Conservation (phyloP, 2,329 filamentous ascomycete genomes). For the Verticillium longisporum region DNA sequence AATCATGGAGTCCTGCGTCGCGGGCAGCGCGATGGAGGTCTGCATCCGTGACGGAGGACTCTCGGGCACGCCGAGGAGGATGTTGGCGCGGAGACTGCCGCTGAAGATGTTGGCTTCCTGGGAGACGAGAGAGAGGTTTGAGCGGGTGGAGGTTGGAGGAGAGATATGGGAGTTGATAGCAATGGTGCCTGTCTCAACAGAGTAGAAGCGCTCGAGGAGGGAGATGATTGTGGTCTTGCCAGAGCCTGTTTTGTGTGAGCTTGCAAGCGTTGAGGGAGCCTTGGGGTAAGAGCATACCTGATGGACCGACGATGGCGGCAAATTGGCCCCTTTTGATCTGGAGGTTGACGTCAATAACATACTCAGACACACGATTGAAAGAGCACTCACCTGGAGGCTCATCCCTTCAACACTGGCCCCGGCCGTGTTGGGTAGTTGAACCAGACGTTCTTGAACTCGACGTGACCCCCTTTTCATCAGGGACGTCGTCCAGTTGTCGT, state of each 20-base stretch:
- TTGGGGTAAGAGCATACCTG: conserved; percentile 4
- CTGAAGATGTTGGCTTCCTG: conserved; percentile 45
- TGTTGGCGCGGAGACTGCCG: conserved; percentile 40
- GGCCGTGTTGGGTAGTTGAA: conserved; percentile 16
- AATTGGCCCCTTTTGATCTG: conserved; percentile 31
- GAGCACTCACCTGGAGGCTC: neutral
- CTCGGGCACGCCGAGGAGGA: conserved; percentile 34
- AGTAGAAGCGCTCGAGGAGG: conserved; percentile 49
- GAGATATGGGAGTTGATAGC: conserved; percentile 25
- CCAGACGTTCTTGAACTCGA: conserved; percentile 14
- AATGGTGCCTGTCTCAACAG: conserved; percentile 32
- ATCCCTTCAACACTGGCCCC: neutral
- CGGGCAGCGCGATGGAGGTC: conserved; percentile 20
- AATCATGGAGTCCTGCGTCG: conserved; percentile 49
- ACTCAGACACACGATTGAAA: neutral
- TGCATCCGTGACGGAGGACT: conserved; percentile 20
- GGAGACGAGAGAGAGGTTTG: conserved; percentile 37
- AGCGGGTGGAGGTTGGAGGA: conserved; percentile 16
- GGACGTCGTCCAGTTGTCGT: neutral
- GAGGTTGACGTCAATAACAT: neutral
- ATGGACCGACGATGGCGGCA: conserved; percentile 36
- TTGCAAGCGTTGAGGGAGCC: neutral
- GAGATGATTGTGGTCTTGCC: conserved; percentile 47
- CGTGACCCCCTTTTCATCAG: conserved; percentile 6
- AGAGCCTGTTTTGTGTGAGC: conserved; percentile 22